phyloP scores from a whole-genome alignment of 352 stramenopile genomes.

The Globisporangium barbulae region DNA sequence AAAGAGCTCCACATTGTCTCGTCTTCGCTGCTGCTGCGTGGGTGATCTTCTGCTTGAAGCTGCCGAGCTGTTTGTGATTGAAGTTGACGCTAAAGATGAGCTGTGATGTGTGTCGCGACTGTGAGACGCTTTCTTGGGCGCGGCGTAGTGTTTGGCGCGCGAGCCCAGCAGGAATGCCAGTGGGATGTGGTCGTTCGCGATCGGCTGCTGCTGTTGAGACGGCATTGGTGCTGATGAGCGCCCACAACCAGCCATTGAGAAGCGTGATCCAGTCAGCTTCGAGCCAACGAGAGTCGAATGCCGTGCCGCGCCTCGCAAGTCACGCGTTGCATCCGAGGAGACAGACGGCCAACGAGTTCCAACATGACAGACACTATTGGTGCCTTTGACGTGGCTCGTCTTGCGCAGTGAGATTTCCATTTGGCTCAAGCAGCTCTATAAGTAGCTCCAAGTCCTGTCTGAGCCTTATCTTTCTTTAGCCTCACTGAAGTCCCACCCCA shows the following conservation, averaged over 20 bases:
- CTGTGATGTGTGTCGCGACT: no score
- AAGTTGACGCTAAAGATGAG: neutral
- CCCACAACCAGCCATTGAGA: neutral
- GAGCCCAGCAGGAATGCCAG: slow-evolving; percentile 64
- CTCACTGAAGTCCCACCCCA: no score
- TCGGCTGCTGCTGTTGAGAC: slow-evolving; percentile 11
- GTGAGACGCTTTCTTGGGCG: neutral
- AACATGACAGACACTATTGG: neutral
- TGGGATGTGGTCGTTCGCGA: slow-evolving; percentile 52
- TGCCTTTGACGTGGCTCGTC: neutral
- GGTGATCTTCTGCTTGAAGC: neutral
- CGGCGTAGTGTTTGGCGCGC: slow-evolving; percentile 38
- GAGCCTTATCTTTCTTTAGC: neutral
- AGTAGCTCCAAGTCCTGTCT: neutral
- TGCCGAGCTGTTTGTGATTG: neutral
- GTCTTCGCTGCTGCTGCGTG: neutral
- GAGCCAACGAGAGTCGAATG: neutral
- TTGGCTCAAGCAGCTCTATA: neutral
- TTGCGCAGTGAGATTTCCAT: neutral
- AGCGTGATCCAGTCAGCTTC: neutral
- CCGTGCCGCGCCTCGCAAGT: neutral
- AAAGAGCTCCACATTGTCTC: slow-evolving; percentile 11
- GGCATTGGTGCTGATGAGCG: neutral
- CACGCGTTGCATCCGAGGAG: neutral
- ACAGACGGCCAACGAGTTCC: neutral